Base-by-base conservation (phyloP, 2,329 filamentous ascomycete species). In the Stagonosporopsis rhizophila region DNA sequence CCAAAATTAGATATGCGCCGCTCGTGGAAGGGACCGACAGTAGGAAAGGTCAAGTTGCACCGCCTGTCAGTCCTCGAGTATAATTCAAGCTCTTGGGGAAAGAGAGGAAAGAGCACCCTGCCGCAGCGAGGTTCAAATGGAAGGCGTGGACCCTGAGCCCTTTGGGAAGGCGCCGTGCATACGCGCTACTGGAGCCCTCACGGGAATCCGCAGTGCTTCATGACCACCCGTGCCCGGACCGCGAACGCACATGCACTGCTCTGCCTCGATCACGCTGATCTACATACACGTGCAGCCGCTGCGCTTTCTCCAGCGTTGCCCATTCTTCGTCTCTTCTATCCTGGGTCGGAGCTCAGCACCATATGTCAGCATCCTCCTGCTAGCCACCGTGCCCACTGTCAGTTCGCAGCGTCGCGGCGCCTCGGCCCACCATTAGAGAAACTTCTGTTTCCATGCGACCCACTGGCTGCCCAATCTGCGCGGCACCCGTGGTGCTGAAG, bases 401-500 rank as follows among this genome's bases (percentile, higher is more conserved):
- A 60, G 55, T 52, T 42, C 44, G 53, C 47, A 52, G 42, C 53
- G 55, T 42, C 44, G 53, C 47, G 48, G 42, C 53, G 55, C 58
- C 56, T 64, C 52, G 52, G 52, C 55, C 39, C 55, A 57, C 46
- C 39, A 28, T 44, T 44, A 41, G 44, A 38, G 42, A 41, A 44
- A 27, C 53, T 17, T 52, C 47, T 47, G 42, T 44, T 38, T 25
- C 47, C 38, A 57, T 30, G 41, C 44, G 62, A 51, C 54, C 64
- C 64, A 60, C 60, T 53, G 41, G 52, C 61, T 47, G 50, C 57
- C 60, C 58, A 48, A 63, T 51, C 41, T 67, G 54, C 58, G 60
- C 62, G 50, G 55, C 41, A 60, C 86, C 86, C 45, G 80, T 79
- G 59, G 86, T 83, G 57, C 90, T 90, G 88, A 87, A 87, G 70